These are phyloP conservation scores for Lindgomyces ingoldianus DNA, from an alignment of 495 filamentous ascomycete species.

Conservation along the genomic window DNA sequence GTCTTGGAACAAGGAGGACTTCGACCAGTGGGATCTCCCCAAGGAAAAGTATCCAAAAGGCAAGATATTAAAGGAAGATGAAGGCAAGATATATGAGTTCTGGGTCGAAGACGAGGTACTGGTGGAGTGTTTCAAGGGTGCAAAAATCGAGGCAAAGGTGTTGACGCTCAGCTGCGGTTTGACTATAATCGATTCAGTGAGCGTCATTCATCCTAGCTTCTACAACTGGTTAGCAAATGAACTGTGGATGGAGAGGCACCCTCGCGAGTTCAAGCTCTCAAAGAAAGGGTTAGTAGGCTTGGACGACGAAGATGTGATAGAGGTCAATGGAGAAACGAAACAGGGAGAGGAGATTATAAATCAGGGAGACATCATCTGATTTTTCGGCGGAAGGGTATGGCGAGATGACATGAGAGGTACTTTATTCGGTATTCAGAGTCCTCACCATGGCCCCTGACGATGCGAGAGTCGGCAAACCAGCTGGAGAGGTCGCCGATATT, in stretches of 20 bases:
- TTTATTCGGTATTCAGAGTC: too few species aligned
- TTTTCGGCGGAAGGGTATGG: too few species aligned
- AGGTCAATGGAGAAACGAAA: background rate
- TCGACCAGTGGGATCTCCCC: conserved; percentile 42
- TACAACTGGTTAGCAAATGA: conserved; percentile 63
- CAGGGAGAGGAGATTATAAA: background rate
- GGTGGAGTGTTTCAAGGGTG: conserved; percentile 62
- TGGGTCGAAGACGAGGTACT: conserved; percentile 69
- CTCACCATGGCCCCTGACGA: too few species aligned
- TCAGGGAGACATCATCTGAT: too few species aligned
- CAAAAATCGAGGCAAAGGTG: conserved; percentile 71
- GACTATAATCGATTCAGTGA: conserved; percentile 35
- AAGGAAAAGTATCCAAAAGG: conserved; percentile 24
- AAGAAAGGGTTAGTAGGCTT: conserved; percentile 16
- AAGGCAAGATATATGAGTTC: conserved; percentile 55
- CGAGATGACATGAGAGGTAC: too few species aligned
- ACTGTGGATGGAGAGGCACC: conserved; percentile 58
- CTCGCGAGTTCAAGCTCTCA: conserved; percentile 55
- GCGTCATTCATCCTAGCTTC: conserved; percentile 35
- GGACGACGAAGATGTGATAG: conserved; percentile 28
- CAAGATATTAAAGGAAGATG: conserved; percentile 23
- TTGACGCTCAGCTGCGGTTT: conserved; percentile 45
- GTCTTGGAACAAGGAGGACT: conserved; percentile 36
- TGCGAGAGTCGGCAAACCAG: too few species aligned
- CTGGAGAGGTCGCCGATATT: too few species aligned